Conservation (phyloP, 2,329 filamentous ascomycete genomes). For the Penicillium hesseltinei region DNA sequence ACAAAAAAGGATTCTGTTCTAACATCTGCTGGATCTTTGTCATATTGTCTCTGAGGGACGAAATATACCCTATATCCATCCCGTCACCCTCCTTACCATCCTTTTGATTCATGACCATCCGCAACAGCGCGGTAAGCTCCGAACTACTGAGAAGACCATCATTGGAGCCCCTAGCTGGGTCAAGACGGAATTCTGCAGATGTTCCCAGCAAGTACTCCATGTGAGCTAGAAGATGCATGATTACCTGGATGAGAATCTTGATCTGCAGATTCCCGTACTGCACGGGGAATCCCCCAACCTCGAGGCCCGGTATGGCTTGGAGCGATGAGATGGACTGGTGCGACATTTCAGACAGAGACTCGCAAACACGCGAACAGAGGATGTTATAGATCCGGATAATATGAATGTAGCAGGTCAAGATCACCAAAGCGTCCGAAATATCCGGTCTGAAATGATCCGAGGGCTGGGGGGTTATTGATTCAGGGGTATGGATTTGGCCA, state of each 20-base stretch:
- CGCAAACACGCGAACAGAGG: neutral
- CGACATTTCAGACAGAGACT: slow-evolving; percentile 1
- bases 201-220: neutral
- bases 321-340: slow-evolving; percentile 1
- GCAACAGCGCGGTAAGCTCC: neutral
- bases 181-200: neutral
- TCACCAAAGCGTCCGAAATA: neutral
- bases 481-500: neutral
- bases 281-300: neutral
- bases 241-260: slow-evolving; percentile 1
- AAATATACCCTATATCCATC: neutral
- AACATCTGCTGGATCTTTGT: slow-evolving; percentile 1
- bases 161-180: neutral
- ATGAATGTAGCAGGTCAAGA: slow-evolving; percentile 1
- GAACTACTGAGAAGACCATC: neutral
- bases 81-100: neutral
- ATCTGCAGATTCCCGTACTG: neutral
- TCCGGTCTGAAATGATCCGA: neutral
- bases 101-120: neutral
- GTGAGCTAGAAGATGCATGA: neutral
- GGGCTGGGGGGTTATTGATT: neutral
- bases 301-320: neutral
- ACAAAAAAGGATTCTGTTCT: neutral
- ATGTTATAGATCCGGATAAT: neutral
- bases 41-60: neutral